These are phyloP conservation scores for Podaxis sp. DNA, from an alignment of 768 basidiomycete genomes.

Conservation along the genomic window DNA sequence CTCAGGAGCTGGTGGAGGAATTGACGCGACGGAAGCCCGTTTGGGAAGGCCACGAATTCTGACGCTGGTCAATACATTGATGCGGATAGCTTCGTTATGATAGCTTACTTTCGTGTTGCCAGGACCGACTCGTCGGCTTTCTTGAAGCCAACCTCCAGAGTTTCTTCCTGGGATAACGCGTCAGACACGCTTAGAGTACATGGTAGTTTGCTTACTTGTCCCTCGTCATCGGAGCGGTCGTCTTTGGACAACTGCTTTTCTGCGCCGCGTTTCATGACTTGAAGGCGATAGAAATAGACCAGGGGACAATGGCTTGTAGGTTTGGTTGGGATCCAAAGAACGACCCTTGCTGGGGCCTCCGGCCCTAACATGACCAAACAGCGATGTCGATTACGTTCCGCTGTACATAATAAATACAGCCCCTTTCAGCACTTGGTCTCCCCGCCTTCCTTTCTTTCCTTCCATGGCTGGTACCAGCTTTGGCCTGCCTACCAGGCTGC, in stretches of 20 bases:
- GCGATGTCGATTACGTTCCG: background rate
- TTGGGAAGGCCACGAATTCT: constrained; percentile 73
- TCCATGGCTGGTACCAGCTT: constrained; percentile 5
- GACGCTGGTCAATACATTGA: constrained; percentile 15
- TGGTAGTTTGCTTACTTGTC: constrained; percentile 25
- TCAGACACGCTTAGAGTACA: background rate
- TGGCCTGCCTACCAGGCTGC: background rate
- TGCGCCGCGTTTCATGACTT: constrained; percentile 67
- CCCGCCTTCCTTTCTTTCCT: background rate
- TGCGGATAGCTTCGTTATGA: background rate
- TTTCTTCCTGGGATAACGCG: constrained; percentile 20
- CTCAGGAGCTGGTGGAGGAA: constrained; percentile 1
- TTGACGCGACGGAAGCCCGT: constrained; percentile 28
- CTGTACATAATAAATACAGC: background rate
- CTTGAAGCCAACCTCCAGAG: constrained; percentile 37
- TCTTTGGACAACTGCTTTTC: constrained; percentile 71
- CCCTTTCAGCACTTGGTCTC: background rate
- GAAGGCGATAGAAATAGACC: background rate
- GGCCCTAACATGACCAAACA: constrained; percentile 7
- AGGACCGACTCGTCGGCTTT: constrained; percentile 61
- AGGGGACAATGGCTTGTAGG: background rate
- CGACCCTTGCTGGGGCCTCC: background rate
- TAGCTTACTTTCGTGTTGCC: constrained; percentile 55
- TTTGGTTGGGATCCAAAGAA: background rate
- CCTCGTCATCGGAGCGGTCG: constrained; percentile 37